Percentiles rank a stretch among this genome's conserved stretches.
phyloP scores from a whole-genome alignment of 2,329 filamentous ascomycete species.

The Ophiostoma angusticollis region DNA sequence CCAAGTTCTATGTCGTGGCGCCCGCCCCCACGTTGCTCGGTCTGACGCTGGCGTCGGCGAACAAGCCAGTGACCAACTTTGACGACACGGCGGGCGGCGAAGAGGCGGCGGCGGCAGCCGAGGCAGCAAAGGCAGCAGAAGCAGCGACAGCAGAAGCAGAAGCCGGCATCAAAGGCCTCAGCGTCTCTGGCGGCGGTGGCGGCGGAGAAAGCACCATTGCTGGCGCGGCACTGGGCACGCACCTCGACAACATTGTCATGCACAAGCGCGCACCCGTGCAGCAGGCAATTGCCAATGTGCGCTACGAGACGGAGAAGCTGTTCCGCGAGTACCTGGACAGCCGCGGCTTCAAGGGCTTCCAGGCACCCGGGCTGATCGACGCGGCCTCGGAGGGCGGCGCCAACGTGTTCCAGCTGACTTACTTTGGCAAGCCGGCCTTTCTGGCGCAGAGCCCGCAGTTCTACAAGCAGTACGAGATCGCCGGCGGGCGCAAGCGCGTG shows the following conservation, averaged over 20 bases:
- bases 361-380: slow-evolving; percentile 79
- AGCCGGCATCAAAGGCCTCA: slow-evolving; percentile 20
- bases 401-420: slow-evolving; percentile 81
- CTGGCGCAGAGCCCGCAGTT: slow-evolving; percentile 74
- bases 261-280: slow-evolving; percentile 86
- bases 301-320: slow-evolving; percentile 27
- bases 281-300: slow-evolving; percentile 58
- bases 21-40: slow-evolving; percentile 44
- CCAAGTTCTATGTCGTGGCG: slow-evolving; percentile 69
- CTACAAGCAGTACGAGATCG: slow-evolving; percentile 80
- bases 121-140: slow-evolving; percentile 26
- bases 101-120: slow-evolving; percentile 19
- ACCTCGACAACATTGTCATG: slow-evolving; percentile 83
- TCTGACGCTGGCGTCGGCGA: slow-evolving; percentile 43
- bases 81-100: slow-evolving; percentile 35
- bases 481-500: slow-evolving; percentile 63
- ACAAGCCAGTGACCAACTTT: slow-evolving; percentile 43
- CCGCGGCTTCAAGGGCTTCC: slow-evolving; percentile 68
- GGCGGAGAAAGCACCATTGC: slow-evolving; percentile 33
- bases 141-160: slow-evolving; percentile 28
- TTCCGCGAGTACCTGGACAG: slow-evolving; percentile 52
- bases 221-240: slow-evolving; percentile 67
- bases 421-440: slow-evolving; percentile 75
- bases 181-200: slow-evolving; percentile 17
- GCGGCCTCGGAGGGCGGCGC: slow-evolving; percentile 85